phyloP scores from a whole-genome alignment of 2,329 filamentous ascomycete genomes.

The Hymenoscyphus fraxineus region DNA sequence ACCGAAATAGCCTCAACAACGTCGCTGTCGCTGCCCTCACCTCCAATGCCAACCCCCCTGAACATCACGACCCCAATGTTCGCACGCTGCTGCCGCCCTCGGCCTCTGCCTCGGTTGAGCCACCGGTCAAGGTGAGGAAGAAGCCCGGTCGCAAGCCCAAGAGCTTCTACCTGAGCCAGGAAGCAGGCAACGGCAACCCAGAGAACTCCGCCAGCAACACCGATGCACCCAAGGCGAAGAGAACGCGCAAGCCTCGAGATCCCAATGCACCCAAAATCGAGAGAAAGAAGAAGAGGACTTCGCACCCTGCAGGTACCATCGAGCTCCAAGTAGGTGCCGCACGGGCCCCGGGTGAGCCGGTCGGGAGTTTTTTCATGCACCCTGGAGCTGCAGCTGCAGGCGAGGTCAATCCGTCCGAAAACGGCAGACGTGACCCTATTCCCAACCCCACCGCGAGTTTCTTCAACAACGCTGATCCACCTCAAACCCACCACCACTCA shows the following conservation, averaged over 20 bases:
- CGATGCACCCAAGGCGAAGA: slow-evolving; percentile 43
- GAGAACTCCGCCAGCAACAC: slow-evolving; percentile 54
- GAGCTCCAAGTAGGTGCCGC: background rate
- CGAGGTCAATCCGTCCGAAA: slow-evolving; percentile 27
- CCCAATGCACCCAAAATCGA: slow-evolving; percentile 48
- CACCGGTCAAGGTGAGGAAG: slow-evolving; percentile 39
- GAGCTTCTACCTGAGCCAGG: slow-evolving; percentile 38
- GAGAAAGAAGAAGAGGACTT: slow-evolving; percentile 12
- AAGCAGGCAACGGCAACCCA: slow-evolving; percentile 38
- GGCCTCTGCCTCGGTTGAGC: slow-evolving; percentile 13
- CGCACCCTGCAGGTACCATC: background rate
- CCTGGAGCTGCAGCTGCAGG: background rate
- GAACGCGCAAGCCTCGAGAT: slow-evolving; percentile 54
- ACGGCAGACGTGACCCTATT: slow-evolving; percentile 40
- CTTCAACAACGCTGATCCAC: slow-evolving; percentile 23
- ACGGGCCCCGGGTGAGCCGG: background rate
- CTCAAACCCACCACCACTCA: slow-evolving; percentile 37
- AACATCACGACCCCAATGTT: background rate
- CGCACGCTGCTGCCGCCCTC: background rate
- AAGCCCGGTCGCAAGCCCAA: slow-evolving; percentile 65
- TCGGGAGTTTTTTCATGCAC: slow-evolving; percentile 8
- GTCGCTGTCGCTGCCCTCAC: background rate
- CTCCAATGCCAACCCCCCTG: background rate
- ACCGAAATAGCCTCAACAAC: slow-evolving; percentile 12
- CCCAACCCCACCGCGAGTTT: slow-evolving; percentile 22